Conservation (phyloP, 768 basidiomycete species). For the Hemileccinum impolitum region DNA sequence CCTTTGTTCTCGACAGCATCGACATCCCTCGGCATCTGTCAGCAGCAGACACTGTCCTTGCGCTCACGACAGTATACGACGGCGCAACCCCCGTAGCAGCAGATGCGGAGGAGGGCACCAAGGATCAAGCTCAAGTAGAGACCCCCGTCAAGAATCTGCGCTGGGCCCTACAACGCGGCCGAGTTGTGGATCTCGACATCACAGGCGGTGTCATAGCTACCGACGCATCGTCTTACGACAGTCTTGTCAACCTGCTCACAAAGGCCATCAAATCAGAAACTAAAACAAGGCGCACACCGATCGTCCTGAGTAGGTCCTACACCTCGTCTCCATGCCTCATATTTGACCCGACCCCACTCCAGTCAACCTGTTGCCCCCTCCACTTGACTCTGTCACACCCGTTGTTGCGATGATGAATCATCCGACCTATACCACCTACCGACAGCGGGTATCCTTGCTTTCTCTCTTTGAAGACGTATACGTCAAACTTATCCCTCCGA, state of each 20-base stretch:
- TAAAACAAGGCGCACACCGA: constrained; percentile 42
- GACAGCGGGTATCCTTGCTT: constrained; percentile 65
- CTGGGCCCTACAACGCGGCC: constrained; percentile 63
- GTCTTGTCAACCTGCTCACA: constrained; percentile 66
- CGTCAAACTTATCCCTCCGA: constrained; percentile 75
- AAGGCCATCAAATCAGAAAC: constrained; percentile 45
- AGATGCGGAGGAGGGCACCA: constrained; percentile 18
- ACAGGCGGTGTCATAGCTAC: constrained; percentile 44
- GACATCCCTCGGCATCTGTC: constrained; percentile 37
- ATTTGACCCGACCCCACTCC: constrained; percentile 10
- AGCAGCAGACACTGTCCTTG: not conserved
- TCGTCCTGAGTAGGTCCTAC: constrained; percentile 56
- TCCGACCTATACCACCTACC: constrained; percentile 68
- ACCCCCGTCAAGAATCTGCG: constrained; percentile 51
- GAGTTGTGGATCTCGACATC: constrained; percentile 70
- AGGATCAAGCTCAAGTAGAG: constrained; percentile 25
- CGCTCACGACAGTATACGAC: constrained; percentile 57
- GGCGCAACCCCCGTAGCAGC: constrained; percentile 38
- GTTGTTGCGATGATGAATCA: constrained; percentile 80
- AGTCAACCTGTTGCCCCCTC: constrained; percentile 82
- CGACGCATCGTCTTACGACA: constrained; percentile 56
- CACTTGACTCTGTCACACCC: constrained; percentile 64
- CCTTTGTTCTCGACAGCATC: constrained; percentile 55
- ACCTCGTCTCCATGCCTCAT: not conserved
- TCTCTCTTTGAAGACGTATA: constrained; percentile 71